These are phyloP conservation scores for Cyberlindnera mycetangii DNA, from an alignment of 805 yeast genomes.

Conservation along the genomic window DNA sequence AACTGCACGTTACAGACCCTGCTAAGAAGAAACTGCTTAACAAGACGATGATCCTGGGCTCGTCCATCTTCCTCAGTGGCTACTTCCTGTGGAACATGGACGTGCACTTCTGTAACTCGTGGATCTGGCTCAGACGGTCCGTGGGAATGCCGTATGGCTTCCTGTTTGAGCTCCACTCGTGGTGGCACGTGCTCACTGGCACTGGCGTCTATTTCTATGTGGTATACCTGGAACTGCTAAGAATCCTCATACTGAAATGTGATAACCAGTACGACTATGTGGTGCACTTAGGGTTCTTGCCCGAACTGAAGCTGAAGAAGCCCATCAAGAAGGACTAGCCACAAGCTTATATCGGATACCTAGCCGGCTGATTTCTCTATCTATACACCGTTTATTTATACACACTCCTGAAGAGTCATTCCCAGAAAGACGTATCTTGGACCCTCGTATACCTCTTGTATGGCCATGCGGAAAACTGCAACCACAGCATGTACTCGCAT, in stretches of 20 bases:
- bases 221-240: slow-evolving; percentile 71
- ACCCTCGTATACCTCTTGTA: too few relatives aligned
- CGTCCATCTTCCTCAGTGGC: slow-evolving; percentile 64
- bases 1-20: slow-evolving; percentile 48
- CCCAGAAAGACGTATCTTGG: too few relatives aligned
- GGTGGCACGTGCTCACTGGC: slow-evolving; percentile 95
- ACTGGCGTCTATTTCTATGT: slow-evolving; percentile 84
- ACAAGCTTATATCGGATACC: too few relatives aligned
- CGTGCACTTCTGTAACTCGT: slow-evolving; percentile 66
- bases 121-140: slow-evolving; percentile 56
- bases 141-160: slow-evolving; percentile 85
- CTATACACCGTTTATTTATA: too few relatives aligned
- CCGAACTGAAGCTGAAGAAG: slow-evolving; percentile 39
- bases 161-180: slow-evolving; percentile 87
- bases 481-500: too few relatives aligned
- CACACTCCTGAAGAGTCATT: too few relatives aligned
- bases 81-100: slow-evolving; percentile 88
- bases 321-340: neutral
- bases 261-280: slow-evolving; percentile 53
- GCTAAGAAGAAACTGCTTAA: slow-evolving; percentile 47
- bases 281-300: slow-evolving; percentile 58
- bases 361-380: too few relatives aligned
- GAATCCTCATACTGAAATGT: slow-evolving; percentile 61
- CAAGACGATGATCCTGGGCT: slow-evolving; percentile 56
- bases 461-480: too few relatives aligned